Evolutionary conservation across 129 eudicot species (phyloP).

Genomic region (Helianthus annuus): DNA sequence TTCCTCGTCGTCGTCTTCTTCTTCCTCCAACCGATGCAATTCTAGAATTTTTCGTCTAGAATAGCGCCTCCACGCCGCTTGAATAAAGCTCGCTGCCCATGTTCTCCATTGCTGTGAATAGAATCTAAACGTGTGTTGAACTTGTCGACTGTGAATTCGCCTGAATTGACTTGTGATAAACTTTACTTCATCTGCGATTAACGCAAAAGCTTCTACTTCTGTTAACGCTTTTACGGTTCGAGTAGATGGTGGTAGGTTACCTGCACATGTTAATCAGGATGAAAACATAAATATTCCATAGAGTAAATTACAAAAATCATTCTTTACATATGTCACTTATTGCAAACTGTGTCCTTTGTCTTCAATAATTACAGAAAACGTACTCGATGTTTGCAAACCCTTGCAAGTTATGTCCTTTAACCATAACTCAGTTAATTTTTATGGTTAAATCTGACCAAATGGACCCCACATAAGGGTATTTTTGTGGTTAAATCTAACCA

Average conservation of each 20-base stretch:
- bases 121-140: slow-evolving; percentile 83
- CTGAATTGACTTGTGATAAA: slow-evolving; percentile 80
- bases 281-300: background rate
- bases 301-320: too few species aligned
- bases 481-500: too few species aligned
- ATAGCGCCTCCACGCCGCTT: slow-evolving; percentile 84
- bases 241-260: slow-evolving; percentile 83
- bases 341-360: too few species aligned
- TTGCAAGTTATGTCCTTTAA: too few species aligned
- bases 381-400: too few species aligned
- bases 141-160: slow-evolving; percentile 82
- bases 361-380: too few species aligned
- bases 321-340: too few species aligned
- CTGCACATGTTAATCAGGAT: slow-evolving; percentile 29
- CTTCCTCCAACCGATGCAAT: slow-evolving; percentile 44
- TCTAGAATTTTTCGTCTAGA: slow-evolving; percentile 61
- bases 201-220: slow-evolving; percentile 91
- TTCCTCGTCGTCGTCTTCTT: slow-evolving; percentile 33
- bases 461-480: too few species aligned
- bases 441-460: too few species aligned
- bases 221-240: slow-evolving; percentile 81
- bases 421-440: too few species aligned
- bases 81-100: slow-evolving; percentile 91
- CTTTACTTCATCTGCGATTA: slow-evolving; percentile 74
- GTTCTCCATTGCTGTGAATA: slow-evolving; percentile 96